phyloP scores from a whole-genome alignment of 495 filamentous ascomycete genomes.

The Neurospora sp. region DNA sequence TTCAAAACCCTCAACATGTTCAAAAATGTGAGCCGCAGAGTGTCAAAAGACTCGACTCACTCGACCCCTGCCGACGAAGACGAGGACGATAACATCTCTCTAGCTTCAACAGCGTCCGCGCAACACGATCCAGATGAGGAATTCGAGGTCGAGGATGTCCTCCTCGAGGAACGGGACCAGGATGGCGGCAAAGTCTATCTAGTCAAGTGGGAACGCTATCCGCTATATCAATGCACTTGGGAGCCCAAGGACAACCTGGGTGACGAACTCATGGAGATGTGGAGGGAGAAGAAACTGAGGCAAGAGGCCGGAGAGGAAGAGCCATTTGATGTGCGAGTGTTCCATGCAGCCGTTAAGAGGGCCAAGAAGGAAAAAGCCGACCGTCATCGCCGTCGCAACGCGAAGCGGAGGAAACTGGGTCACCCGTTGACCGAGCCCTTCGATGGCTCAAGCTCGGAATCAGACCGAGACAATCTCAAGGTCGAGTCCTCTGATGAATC shows the following conservation, averaged over 20 bases:
- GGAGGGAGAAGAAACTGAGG: slow-evolving; percentile 41
- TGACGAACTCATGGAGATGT: slow-evolving; percentile 36
- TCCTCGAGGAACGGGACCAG: slow-evolving; percentile 35
- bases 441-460: background rate
- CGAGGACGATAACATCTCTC: slow-evolving; percentile 50
- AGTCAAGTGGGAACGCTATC: slow-evolving; percentile 59
- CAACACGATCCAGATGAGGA: slow-evolving; percentile 34
- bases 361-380: slow-evolving; percentile 20
- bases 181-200: slow-evolving; percentile 43
- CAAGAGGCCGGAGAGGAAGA: slow-evolving; percentile 30
- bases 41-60: background rate
- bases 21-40: background rate
- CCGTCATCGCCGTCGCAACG: slow-evolving; percentile 39
- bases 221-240: slow-evolving; percentile 49
- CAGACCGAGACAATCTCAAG: background rate
- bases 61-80: background rate
- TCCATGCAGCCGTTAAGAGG: slow-evolving; percentile 22
- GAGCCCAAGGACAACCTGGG: slow-evolving; percentile 49
- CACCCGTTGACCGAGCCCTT: slow-evolving; percentile 16
- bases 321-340: slow-evolving; percentile 42
- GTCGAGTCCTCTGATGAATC: background rate
- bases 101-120: slow-evolving; percentile 45
- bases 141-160: slow-evolving; percentile 39
- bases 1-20: slow-evolving; percentile 1
- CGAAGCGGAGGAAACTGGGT: slow-evolving; percentile 32